Evolutionary conservation across 768 basidiomycete genomes (phyloP), one percentile per base, ranked within the genome.

Genomic region (Paxillus ammoniavirescens): DNA sequence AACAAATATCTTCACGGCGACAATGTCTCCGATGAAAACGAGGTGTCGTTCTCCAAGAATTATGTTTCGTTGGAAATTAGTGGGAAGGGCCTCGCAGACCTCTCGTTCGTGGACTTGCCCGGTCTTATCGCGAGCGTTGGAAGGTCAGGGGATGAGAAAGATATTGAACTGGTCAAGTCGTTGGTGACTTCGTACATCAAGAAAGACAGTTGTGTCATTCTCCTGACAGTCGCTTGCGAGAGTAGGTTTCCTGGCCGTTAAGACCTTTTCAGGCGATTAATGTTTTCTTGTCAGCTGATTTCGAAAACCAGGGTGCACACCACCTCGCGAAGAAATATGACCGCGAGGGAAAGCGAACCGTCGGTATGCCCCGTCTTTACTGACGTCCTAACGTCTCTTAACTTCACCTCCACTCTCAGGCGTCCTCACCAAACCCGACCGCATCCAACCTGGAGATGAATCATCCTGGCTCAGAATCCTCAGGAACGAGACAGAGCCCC

Each of bases 261-360:
- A 31, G 5, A 9, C 10, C 31, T 8, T 10, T 31, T 8, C 7
- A 31, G 31, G 31, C 4, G 35, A 35, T 35, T 35, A 13, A 35
- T 14, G 0, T 23, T 17, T 36, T 17, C 1, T 36, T 17, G 10
- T 9, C 50, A 89, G 87, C 84, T 42, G 86, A 89, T 55, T 86
- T 84, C 33, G 83, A 87, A 59, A 89, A 86, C 50, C 87, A 89
- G 65, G 82, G 81, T 0, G 86, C 86, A 0, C 80, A 83, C 53
- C 70, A 76, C 10, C 69, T 88, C 0, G 80, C 84, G 0, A 82
- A 81, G 59, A 52, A 68, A 9, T 66, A 77, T 47, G 86, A 87
- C 57, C 79, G 82, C 0, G 66, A 77, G 2, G 85, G 86, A 0
- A 75, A 75, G 42, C 74, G 85, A 1, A 89, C 86, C 0, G 82